Percentiles rank a stretch among this genome's conserved stretches.
Conservation (phyloP, 1,284 basidiomycete species). For the Pterulicium gracile region DNA sequence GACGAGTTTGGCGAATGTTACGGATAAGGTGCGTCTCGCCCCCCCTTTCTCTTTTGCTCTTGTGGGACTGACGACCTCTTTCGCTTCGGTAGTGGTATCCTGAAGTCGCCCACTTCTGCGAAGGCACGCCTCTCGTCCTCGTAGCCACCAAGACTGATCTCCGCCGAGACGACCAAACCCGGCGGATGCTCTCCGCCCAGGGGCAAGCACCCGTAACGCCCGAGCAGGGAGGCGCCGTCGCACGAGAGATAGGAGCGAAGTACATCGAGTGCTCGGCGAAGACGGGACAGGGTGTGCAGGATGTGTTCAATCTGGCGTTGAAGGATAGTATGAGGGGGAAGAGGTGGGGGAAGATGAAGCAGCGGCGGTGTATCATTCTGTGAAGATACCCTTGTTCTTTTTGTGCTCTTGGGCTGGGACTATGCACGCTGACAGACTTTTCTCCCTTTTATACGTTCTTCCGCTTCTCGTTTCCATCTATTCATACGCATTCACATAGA, state of each 20-base stretch:
- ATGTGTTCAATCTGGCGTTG: slow-evolving; percentile 88
- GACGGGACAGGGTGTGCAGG: slow-evolving; percentile 79
- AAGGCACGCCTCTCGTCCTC: slow-evolving; percentile 85
- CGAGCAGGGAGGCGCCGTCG: slow-evolving; percentile 72
- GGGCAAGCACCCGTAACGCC: slow-evolving; percentile 77
- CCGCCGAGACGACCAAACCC: slow-evolving; percentile 77
- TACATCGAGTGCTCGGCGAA: slow-evolving; percentile 96
- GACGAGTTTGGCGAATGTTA: slow-evolving; percentile 88
- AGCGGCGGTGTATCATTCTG: slow-evolving; percentile 70
- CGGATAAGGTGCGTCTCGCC: slow-evolving; percentile 64
- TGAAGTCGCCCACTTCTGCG: slow-evolving; percentile 96
- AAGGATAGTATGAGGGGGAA: slow-evolving; percentile 72
- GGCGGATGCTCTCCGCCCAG: slow-evolving; percentile 88
- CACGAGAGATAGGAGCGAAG: slow-evolving; percentile 88
- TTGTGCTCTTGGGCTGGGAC: neutral
- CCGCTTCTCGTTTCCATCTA: too few relatives aligned
- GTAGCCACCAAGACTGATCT: slow-evolving; percentile 94
- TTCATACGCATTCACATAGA: too few relatives aligned
- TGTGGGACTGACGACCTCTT: slow-evolving; percentile 1
- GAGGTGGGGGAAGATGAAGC: slow-evolving; percentile 64
- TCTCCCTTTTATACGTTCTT: neutral
- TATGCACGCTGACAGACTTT: slow-evolving; percentile 1
- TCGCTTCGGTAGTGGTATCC: slow-evolving; percentile 75
- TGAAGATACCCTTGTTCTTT: too few relatives aligned
- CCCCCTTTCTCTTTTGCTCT: slow-evolving; percentile 4